Evolutionary conservation across 495 filamentous ascomycete genomes (phyloP), one percentile per base, ranked within the genome.

Genomic region (Aspergillus cavernicola): DNA sequence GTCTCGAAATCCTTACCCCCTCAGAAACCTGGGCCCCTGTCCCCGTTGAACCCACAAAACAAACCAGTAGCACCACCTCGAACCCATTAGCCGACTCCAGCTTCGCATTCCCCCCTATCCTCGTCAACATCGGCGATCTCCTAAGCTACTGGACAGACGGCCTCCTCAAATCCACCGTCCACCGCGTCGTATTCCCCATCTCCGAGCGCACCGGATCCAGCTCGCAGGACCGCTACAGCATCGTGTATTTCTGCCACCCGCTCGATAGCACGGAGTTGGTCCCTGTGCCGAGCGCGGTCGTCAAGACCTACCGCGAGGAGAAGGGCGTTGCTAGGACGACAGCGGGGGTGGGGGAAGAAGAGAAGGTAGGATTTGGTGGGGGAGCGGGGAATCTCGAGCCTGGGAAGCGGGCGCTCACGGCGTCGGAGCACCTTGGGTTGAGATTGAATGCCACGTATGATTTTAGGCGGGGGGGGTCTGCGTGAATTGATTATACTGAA

Each of bases 181-280:
- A 97, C 62, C 75, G 93, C 23, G 93, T 98, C 16, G 81, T 95
- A 11, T 95, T 95, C 45, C 84, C 90, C 0, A 53, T 72, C 6
- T 56, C 62, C 1, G 74, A 77, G 52, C 71, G 70, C 56, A 60
- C 49, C 40, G 58, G 59, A 18, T 68, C 61, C 6, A 72, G 72
- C 6, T 73, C 76, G 3, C 80, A 80, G 53, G 90, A 96, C 67
- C 71, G 92, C 48, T 97, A 96, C 66, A 90, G 85, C 44, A 85
- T 97, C 54, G 93, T 83, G 11, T 97, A 88, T 62, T 97, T 97
- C 63, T 95, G 90, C 57, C 92, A 97, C 69, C 93, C 92, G 11
- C 69, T 85, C 16, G 80, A 90, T 59, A 66, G 75, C 1, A 88
- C 84, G n/a, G 70, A 80, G 61, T 67, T 97, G 53, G 82, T 79